These are phyloP conservation scores for Epichloe festucae DNA, from an alignment of 2,329 filamentous ascomycete genomes.

Conservation along the genomic window DNA sequence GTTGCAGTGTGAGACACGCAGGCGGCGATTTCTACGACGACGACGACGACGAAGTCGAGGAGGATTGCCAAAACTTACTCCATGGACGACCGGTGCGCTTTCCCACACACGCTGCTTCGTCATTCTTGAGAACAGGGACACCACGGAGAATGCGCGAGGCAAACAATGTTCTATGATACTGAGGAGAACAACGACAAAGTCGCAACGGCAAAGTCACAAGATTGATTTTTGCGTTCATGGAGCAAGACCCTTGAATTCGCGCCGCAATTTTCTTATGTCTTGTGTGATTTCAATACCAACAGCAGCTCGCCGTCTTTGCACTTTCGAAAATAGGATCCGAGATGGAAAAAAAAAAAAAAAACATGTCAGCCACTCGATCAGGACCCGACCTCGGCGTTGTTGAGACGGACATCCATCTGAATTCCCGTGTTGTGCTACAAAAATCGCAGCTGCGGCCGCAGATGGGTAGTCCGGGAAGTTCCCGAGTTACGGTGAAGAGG, in stretches of 20 bases:
- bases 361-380: neutral
- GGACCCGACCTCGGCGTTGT: neutral
- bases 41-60: slow-evolving; percentile 12
- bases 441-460: neutral
- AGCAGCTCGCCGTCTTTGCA: no score
- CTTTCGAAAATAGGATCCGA: no score
- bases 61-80: slow-evolving; percentile 7
- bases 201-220: no score
- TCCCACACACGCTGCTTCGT: slow-evolving; percentile 28
- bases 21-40: slow-evolving; percentile 8
- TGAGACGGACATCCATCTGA: neutral
- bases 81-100: slow-evolving; percentile 2
- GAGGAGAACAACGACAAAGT: neutral
- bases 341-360: no score
- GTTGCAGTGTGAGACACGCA: slow-evolving; percentile 2
- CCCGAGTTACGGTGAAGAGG: neutral
- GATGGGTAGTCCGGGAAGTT: neutral
- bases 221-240: neutral
- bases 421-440: neutral
- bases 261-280: neutral
- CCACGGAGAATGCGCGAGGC: slow-evolving; percentile 24
- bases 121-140: slow-evolving; percentile 30
- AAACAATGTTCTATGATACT: slow-evolving; percentile 20
- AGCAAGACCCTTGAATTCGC: no score
- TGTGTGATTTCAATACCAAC: neutral